phyloP scores from a whole-genome alignment of 106 monocot species.

The Dendrobium chrysotoxum region DNA sequence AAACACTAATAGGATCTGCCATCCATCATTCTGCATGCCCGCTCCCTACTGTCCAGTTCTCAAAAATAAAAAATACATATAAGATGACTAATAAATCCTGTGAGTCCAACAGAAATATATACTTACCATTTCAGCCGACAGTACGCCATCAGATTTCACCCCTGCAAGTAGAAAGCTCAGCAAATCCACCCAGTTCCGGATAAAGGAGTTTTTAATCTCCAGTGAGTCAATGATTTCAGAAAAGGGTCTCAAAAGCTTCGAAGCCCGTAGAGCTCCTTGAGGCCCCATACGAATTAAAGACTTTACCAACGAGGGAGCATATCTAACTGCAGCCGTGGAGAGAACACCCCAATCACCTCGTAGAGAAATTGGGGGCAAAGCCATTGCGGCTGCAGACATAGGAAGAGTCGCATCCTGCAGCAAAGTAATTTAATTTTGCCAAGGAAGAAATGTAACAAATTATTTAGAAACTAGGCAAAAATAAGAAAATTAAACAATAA shows the following conservation, averaged over 20 bases:
- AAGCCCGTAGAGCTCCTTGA: conserved; percentile 82
- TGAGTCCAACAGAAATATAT: not conserved
- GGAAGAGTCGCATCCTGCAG: conserved; percentile 74
- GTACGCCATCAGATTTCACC: conserved; percentile 71
- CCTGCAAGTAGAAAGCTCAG: conserved; percentile 87
- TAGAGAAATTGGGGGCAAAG: conserved; percentile 84
- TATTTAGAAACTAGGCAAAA: not conserved
- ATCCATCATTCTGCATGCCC: too few relatives aligned
- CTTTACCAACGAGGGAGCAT: conserved; percentile 78
- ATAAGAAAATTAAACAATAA: not conserved
- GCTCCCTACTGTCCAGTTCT: too few relatives aligned
- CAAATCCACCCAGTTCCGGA: conserved; percentile 86
- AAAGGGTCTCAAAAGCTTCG: conserved; percentile 90
- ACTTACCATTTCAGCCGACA: conserved; percentile 90
- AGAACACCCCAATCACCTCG: conserved; percentile 84
- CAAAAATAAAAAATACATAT: too few relatives aligned
- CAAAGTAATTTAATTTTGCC: not conserved
- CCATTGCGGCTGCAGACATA: conserved; percentile 85
- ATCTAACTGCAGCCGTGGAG: conserved; percentile 79
- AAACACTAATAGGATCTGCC: too few relatives aligned
- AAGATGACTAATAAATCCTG: not conserved
- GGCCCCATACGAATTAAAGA: conserved; percentile 89
- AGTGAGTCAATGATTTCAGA: conserved; percentile 84
- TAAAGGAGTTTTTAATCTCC: conserved; percentile 74
- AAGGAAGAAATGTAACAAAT: not conserved